Evolutionary conservation across 768 basidiomycete species (phyloP).

Genomic region (Suillus plorans): DNA sequence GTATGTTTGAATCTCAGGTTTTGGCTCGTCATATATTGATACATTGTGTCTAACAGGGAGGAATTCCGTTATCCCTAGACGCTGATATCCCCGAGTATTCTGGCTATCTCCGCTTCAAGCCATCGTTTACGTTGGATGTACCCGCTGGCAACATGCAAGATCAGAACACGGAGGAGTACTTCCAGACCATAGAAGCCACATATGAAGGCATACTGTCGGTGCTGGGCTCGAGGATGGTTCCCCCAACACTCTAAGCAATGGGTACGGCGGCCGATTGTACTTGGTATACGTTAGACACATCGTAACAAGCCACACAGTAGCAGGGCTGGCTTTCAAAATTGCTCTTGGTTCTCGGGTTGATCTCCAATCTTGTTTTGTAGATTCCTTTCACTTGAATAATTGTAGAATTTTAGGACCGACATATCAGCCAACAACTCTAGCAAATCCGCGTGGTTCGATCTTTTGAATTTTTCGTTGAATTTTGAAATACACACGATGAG

Average conservation of each 20-base stretch:
- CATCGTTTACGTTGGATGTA: slow-evolving; percentile 81
- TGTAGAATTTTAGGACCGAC: not conserved
- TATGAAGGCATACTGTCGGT: slow-evolving; percentile 35
- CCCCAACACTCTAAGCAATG: not conserved
- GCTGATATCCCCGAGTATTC: slow-evolving; percentile 74
- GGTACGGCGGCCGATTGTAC: not conserved
- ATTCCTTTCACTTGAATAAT: not conserved
- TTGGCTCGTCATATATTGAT: not conserved
- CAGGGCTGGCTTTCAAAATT: not conserved
- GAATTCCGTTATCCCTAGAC: slow-evolving; percentile 54
- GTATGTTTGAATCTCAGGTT: slow-evolving; percentile 41
- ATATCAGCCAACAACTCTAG: not conserved
- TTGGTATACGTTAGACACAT: not conserved
- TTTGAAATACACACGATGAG: not conserved
- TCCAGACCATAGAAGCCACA: slow-evolving; percentile 41
- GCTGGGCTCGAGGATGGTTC: slow-evolving; percentile 13
- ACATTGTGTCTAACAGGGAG: slow-evolving; percentile 41
- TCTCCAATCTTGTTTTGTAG: not conserved
- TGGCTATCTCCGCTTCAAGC: slow-evolving; percentile 70
- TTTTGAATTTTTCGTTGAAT: not conserved
- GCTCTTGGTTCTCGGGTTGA: not conserved
- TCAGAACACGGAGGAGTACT: slow-evolving; percentile 62
- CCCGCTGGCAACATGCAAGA: slow-evolving; percentile 72
- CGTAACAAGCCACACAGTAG: not conserved
- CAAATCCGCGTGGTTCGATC: not conserved